Conservation (phyloP, 352 stramenopile species). For the Phytophthora macrochlamydospora region DNA sequence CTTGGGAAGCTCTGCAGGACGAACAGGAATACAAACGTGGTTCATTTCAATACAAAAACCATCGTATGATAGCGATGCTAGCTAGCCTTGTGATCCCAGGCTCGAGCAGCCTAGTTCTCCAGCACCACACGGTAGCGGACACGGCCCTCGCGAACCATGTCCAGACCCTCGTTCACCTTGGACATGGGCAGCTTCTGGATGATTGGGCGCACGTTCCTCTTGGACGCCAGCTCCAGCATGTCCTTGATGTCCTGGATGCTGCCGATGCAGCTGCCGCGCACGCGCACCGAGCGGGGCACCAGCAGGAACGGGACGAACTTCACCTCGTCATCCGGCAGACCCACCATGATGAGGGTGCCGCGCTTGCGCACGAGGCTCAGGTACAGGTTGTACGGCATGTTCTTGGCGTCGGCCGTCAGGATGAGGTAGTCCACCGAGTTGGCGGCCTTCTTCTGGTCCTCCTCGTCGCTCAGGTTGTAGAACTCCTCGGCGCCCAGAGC, state of each 20-base stretch:
- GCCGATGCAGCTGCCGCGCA: not conserved
- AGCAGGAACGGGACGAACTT: not conserved
- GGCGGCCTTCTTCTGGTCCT: not conserved
- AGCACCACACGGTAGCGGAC: conserved; percentile 22
- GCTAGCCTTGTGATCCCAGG: not conserved
- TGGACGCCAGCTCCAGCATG: conserved; percentile 69
- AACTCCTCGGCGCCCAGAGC: not conserved
- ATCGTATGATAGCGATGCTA: not conserved
- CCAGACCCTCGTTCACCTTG: no score
- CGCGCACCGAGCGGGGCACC: not conserved
- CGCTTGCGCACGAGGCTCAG: not conserved
- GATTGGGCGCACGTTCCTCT: conserved; percentile 54
- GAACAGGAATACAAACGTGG: no score
- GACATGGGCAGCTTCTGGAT: conserved; percentile 43
- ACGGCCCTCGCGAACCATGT: no score
- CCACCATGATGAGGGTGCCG: not conserved
- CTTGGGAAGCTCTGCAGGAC: no score
- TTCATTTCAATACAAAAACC: no score
- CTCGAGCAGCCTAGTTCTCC: not conserved
- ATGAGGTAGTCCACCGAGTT: not conserved
- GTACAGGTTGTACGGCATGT: not conserved
- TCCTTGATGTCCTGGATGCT: conserved; percentile 36
- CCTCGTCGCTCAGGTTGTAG: not conserved
- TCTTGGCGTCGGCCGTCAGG: not conserved
- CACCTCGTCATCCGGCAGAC: not conserved